phyloP scores from a whole-genome alignment of 2,329 filamentous ascomycete species.

The Dothideomycetes sp. region DNA sequence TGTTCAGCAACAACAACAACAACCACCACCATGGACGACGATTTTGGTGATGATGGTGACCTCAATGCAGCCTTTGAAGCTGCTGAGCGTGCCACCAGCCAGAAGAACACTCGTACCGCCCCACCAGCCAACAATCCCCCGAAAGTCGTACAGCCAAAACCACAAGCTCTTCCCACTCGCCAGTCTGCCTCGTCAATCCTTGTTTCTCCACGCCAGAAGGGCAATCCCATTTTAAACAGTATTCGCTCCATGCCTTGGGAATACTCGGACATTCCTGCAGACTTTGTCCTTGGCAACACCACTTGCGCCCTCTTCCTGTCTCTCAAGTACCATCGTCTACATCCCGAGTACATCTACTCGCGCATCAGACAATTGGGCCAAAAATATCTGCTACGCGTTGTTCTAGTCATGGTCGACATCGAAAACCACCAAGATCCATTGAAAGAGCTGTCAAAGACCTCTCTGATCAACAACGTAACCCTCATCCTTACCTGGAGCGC shows the following conservation, averaged over 20 bases:
- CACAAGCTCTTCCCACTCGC: constrained; percentile 67
- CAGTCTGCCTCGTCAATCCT: constrained; percentile 67
- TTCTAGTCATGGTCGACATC: constrained; percentile 91
- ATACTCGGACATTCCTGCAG: constrained; percentile 91
- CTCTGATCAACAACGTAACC: constrained; percentile 84
- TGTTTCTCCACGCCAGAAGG: constrained; percentile 86
- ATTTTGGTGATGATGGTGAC: constrained; percentile 36
- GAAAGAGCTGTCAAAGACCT: constrained; percentile 86
- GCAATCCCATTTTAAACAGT: constrained; percentile 81
- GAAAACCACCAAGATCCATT: constrained; percentile 84
- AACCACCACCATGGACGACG: constrained; percentile 33
- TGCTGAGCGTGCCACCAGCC: constrained; percentile 35
- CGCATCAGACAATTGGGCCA: constrained; percentile 77
- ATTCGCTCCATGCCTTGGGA: constrained; percentile 85
- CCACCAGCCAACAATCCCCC: constrained; percentile 5
- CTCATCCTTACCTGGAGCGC: constrained; percentile 90
- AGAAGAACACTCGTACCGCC: constrained; percentile 5
- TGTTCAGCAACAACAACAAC: not conserved
- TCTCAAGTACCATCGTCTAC: constrained; percentile 92
- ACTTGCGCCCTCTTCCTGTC: constrained; percentile 90
- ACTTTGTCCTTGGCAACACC: constrained; percentile 79
- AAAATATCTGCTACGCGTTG: constrained; percentile 75
- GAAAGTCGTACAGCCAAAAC: constrained; percentile 76
- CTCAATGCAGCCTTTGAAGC: constrained; percentile 32
- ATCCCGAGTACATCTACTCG: constrained; percentile 96